Conservation (phyloP, 805 yeast genomes). For the Blastobotrys robertii region DNA sequence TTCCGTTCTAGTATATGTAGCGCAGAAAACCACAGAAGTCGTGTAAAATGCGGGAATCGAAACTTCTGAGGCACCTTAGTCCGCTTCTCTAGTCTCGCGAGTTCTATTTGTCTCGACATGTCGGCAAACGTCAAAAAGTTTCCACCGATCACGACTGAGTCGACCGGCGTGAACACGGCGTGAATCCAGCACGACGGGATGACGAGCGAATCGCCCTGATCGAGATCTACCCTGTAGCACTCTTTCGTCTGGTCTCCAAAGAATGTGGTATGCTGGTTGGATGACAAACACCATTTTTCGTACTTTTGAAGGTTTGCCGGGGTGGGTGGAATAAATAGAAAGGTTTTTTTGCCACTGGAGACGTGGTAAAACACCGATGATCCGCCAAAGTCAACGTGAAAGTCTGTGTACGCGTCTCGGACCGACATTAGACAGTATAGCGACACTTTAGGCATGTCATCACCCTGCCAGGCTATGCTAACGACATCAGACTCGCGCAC, state of each 20-base stretch:
- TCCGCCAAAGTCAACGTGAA: slow-evolving; percentile 88
- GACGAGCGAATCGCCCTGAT: slow-evolving; percentile 62
- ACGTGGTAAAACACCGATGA: slow-evolving; percentile 85
- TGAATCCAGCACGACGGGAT: slow-evolving; percentile 94
- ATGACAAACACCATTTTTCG: slow-evolving; percentile 60
- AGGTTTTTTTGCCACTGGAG: slow-evolving; percentile 62
- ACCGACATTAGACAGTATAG: slow-evolving; percentile 84
- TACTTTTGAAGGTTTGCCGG: slow-evolving; percentile 49
- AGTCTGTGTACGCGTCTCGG: slow-evolving; percentile 70
- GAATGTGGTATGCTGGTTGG: slow-evolving; percentile 54
- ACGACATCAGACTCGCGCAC: slow-evolving; percentile 64
- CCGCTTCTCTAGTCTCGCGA: slow-evolving; percentile 50
- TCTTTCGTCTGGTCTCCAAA: slow-evolving; percentile 39
- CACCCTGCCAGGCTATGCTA: slow-evolving; percentile 49
- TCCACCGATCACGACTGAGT: slow-evolving; percentile 80
- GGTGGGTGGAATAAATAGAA: slow-evolving; percentile 75
- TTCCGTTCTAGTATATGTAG: slow-evolving; percentile 27
- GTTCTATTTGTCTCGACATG: slow-evolving; percentile 50
- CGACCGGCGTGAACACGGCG: slow-evolving; percentile 74
- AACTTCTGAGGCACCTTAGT: slow-evolving; percentile 70
- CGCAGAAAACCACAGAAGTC: slow-evolving; percentile 60
- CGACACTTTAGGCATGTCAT: slow-evolving; percentile 33
- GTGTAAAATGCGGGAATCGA: slow-evolving; percentile 68
- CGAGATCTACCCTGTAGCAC: slow-evolving; percentile 46
- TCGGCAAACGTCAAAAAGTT: slow-evolving; percentile 65